phyloP scores from a whole-genome alignment of 768 basidiomycete genomes.

The Clavulina sp. region DNA sequence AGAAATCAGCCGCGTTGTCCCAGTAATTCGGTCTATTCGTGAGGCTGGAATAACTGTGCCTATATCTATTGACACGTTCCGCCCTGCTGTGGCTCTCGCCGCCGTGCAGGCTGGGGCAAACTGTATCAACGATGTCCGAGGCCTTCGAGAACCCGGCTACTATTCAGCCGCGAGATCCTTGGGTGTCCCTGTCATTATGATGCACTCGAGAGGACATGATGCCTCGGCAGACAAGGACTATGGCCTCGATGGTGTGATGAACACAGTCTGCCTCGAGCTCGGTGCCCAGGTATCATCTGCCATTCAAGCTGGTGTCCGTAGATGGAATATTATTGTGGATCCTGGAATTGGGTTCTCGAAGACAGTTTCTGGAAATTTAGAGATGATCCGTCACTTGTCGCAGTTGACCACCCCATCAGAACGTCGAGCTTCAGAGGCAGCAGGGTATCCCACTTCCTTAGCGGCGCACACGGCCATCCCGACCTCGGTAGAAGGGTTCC shows the following conservation, averaged over 20 bases:
- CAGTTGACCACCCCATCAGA: constrained; percentile 23
- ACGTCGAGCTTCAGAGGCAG: neutral
- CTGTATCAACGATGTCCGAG: constrained; percentile 86
- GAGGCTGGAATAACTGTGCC: constrained; percentile 23
- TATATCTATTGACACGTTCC: constrained; percentile 80
- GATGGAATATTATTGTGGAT: constrained; percentile 83
- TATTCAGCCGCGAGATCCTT: constrained; percentile 41
- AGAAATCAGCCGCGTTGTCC: constrained; percentile 55
- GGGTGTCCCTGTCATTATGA: constrained; percentile 68
- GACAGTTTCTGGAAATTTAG: constrained; percentile 51
- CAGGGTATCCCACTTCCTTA: neutral
- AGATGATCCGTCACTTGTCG: constrained; percentile 37
- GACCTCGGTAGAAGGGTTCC: neutral
- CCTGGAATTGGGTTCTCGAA: constrained; percentile 95
- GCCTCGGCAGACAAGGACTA: constrained; percentile 61
- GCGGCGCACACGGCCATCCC: neutral
- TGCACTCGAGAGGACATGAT: constrained; percentile 78
- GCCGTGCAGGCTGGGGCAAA: constrained; percentile 62
- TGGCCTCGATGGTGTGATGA: constrained; percentile 35
- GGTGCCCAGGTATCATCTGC: constrained; percentile 46
- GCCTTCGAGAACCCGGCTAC: constrained; percentile 57
- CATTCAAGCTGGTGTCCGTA: constrained; percentile 53
- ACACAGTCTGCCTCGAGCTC: constrained; percentile 54
- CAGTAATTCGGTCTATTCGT: constrained; percentile 46
- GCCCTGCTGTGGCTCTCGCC: constrained; percentile 51